Percentiles rank a stretch among this genome's conserved stretches.
These are phyloP conservation scores for Penicilliopsis zonata DNA, from an alignment of 495 filamentous ascomycete genomes.

Conservation along the genomic window DNA sequence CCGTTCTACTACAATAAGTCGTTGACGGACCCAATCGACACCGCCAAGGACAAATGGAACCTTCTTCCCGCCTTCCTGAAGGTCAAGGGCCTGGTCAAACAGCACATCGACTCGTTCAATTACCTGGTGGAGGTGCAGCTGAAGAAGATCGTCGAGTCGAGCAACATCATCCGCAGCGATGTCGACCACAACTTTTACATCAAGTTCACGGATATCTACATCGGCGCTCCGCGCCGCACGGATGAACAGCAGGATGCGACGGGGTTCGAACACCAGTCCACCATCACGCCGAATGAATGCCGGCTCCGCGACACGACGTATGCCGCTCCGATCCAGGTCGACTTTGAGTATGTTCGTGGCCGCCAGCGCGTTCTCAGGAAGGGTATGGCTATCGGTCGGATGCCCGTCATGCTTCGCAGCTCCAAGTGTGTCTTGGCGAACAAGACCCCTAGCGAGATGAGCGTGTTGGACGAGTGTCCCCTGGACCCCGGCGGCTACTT, in stretches of 20 bases:
- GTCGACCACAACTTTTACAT: conserved; percentile 78
- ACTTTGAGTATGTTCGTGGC: conserved; percentile 75
- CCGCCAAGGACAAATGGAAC: conserved; percentile 93
- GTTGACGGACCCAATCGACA: conserved; percentile 84
- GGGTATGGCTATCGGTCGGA: conserved; percentile 68
- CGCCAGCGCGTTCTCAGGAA: conserved; percentile 53
- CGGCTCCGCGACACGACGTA: conserved; percentile 92
- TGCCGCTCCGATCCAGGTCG: conserved; percentile 80
- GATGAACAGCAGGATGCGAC: conserved; percentile 50
- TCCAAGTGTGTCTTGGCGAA: conserved; percentile 77
- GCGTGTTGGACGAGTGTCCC: conserved; percentile 79
- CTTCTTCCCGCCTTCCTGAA: conserved; percentile 91
- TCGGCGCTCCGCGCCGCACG: conserved; percentile 63
- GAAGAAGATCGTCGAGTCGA: conserved; percentile 89
- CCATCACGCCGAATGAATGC: conserved; percentile 82
- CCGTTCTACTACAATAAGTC: conserved; percentile 95
- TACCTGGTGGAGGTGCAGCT: conserved; percentile 91
- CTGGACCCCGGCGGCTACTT: conserved; percentile 97
- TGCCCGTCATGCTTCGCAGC: conserved; percentile 95
- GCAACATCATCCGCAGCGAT: conserved; percentile 75
- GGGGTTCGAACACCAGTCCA: conserved; percentile 42
- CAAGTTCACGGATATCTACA: conserved; percentile 79
- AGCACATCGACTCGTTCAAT: conserved; percentile 98
- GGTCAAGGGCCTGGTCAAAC: conserved; percentile 91
- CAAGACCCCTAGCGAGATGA: conserved; percentile 75